Evolutionary conservation across 805 yeast genomes (phyloP), one percentile per base, ranked within the genome.

Genomic region (Lipomyces sp.): DNA sequence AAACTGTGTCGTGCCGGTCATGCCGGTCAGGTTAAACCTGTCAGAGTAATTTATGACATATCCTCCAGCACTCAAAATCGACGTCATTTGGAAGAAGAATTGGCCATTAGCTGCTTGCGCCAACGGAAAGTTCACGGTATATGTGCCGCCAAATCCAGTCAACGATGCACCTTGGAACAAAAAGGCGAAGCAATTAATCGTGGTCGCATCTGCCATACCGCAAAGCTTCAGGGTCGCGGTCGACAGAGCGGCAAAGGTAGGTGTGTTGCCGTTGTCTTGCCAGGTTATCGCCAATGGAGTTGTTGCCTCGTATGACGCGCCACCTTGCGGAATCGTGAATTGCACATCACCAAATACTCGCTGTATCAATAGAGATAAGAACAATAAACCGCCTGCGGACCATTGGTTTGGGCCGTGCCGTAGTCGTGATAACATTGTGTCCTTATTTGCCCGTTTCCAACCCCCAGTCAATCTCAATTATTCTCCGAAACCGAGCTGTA

Each of bases 71-170:
- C 76, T 64, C 63, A 78, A 80, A 8, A 72, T 65, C 0, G 91
- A 85, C 69, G 82, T 84, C 39, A 92, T 76, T 79, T 94, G 98
- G 70, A 94, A 76, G 76, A 80, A 90, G 77, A 85, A 94, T 66
- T 78, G 77, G 37, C 99, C 99, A 73, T 83, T 76, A 2, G 86
- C 86, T 48, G 85, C 88, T 10, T 74, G 73, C 32, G 79, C 63
- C 1, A 85, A 77, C 3, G 65, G 55, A 18, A 71, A 62, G n/a
- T 80, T 75, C 72, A 84, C 76, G 64, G 85, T 1, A 75, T 63
- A 60, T 74, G 72, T 39, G 73, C 78, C 15, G 1, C 77, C 66
- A 1, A 85, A 62, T 11, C 76, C 73, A 4, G 74, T 42, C 1
- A 80, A 73, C 1, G 80, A 39, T 0, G 80, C 71, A 0, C 72